These are phyloP conservation scores for Jamesozyma hellenica DNA, from an alignment of 805 yeast genomes.

Conservation along the genomic window DNA sequence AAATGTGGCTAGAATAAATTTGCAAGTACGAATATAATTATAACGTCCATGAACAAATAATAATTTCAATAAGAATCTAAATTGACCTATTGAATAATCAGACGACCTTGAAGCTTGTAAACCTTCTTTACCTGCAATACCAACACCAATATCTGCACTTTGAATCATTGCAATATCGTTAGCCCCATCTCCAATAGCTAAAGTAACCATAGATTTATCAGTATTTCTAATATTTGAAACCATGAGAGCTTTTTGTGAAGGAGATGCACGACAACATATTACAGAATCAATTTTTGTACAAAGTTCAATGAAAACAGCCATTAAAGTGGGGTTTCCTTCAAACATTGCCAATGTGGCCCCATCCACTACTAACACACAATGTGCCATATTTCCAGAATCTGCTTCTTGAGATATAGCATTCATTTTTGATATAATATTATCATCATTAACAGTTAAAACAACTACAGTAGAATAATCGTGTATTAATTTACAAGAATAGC, in stretches of 20 bases:
- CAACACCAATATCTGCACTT: conserved; percentile 95
- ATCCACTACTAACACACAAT: conserved; percentile 87
- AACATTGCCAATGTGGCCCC: conserved; percentile 74
- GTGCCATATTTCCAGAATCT: conserved; percentile 70
- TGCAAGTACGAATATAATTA: conserved; percentile 84
- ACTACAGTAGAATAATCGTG: conserved; percentile 88
- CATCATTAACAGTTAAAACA: conserved; percentile 46
- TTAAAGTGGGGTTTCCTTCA: conserved; percentile 61
- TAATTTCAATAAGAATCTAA: conserved; percentile 70
- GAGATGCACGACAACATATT: conserved; percentile 92
- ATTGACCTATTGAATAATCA: conserved; percentile 92
- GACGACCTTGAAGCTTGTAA: conserved; percentile 92
- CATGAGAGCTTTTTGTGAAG: conserved; percentile 90
- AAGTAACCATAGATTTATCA: conserved; percentile 61
- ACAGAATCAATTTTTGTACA: conserved; percentile 86
- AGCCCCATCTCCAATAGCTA: conserved; percentile 98
- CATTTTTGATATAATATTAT: conserved; percentile 56
- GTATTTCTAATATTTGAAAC: conserved; percentile 70
- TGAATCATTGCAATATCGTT: conserved; percentile 99
- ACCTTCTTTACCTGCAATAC: conserved; percentile 96
- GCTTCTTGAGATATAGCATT: conserved; percentile 69
- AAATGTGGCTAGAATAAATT: conserved; percentile 86
- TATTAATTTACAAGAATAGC: conserved; percentile 85
- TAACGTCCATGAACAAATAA: conserved; percentile 92
- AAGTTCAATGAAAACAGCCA: conserved; percentile 71